phyloP scores from a whole-genome alignment of 2,329 filamentous ascomycete genomes.

The Tolypocladium tundrense region DNA sequence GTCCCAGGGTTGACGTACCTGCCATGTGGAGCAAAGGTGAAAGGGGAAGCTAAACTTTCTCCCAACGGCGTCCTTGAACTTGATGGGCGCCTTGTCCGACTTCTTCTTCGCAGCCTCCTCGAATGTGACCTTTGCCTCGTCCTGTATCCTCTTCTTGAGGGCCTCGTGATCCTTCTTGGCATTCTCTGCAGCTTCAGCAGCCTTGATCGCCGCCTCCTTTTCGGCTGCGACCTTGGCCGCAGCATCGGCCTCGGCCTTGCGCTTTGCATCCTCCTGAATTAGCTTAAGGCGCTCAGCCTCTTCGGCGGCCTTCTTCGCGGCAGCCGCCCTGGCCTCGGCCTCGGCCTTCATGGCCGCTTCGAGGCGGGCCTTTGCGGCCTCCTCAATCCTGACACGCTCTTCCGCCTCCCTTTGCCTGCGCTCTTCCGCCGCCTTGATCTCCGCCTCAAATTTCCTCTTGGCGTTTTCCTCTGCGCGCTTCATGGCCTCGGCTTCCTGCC shows the following conservation, averaged over 20 bases:
- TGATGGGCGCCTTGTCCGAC: conserved; percentile 63
- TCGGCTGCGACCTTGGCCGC: conserved; percentile 29
- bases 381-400: conserved; percentile 32
- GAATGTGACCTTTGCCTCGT: conserved; percentile 40
- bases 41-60: conserved; percentile 90
- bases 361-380: conserved; percentile 30
- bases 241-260: conserved; percentile 27
- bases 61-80: conserved; percentile 84
- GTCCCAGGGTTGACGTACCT: conserved; percentile 40
- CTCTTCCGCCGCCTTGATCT: conserved; percentile 32
- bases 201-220: conserved; percentile 28
- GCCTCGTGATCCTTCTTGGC: conserved; percentile 51
- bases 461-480: conserved; percentile 26
- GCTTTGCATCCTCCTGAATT: conserved; percentile 27
- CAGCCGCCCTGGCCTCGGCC: conserved; percentile 30
- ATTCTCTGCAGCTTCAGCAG: conserved; percentile 29
- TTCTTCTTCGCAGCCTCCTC: conserved; percentile 37
- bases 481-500: conserved; percentile 22
- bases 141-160: conserved; percentile 45
- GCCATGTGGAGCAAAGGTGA: conserved; percentile 74
- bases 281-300: conserved; percentile 29
- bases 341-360: conserved; percentile 31
- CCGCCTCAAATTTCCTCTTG: conserved; percentile 26
- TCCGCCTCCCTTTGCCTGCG: conserved; percentile 29
- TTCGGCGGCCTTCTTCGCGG: conserved; percentile 30